Conservation (phyloP, 148 eudicot genomes). For the Hydrangea macrophylla region DNA sequence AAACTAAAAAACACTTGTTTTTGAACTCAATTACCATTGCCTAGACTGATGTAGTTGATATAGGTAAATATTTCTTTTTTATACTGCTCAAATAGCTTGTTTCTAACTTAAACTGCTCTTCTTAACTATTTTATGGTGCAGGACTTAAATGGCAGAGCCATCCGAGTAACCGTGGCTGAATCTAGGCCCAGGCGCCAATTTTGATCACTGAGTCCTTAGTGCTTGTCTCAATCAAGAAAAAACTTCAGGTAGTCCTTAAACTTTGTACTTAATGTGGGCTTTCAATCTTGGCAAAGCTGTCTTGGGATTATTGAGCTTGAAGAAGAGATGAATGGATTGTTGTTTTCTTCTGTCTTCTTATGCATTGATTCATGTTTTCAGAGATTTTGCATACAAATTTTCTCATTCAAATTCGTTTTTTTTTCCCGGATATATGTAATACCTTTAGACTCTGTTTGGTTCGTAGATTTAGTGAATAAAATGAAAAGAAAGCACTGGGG, state of each 20-base stretch:
- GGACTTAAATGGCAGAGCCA: constrained; percentile 80
- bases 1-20: not conserved
- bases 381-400: not conserved
- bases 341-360: not conserved
- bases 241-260: constrained; percentile 10
- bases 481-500: too few species aligned
- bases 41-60: too few species aligned
- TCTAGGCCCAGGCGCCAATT: constrained; percentile 65
- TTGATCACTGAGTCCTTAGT: constrained; percentile 21
- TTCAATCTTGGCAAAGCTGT: not conserved
- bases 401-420: not conserved
- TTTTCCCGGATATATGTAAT: not conserved
- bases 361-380: too few species aligned
- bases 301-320: too few species aligned
- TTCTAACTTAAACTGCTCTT: not conserved
- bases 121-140: constrained; percentile 26
- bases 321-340: too few species aligned
- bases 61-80: too few species aligned
- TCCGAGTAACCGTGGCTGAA: constrained; percentile 82
- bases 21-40: not conserved
- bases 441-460: too few species aligned
- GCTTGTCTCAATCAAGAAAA: constrained; percentile 19
- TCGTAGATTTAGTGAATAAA: too few species aligned
- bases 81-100: constrained; percentile 1
- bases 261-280: not conserved